Evolutionary conservation across 2,329 filamentous ascomycete genomes (phyloP).

Genomic region (Pleomassaria siparia): DNA sequence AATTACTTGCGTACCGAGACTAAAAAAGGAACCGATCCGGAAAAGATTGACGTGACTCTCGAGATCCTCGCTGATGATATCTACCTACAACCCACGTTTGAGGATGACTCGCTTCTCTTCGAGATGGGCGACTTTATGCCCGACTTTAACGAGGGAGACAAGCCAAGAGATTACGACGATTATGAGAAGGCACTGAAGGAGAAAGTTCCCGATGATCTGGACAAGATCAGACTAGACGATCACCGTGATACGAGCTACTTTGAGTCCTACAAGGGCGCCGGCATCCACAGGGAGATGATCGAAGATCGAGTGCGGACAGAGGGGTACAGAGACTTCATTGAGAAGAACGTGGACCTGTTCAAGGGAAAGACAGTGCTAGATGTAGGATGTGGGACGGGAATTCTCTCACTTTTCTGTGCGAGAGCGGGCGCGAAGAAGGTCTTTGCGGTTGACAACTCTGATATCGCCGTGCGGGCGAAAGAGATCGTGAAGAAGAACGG

Average conservation of each 20-base stretch:
- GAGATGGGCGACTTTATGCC: conserved; percentile 74
- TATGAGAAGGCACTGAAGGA: conserved; percentile 45
- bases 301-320: conserved; percentile 88
- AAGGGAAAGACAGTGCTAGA: conserved; percentile 84
- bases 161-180: conserved; percentile 35
- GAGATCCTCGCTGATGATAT: conserved; percentile 70
- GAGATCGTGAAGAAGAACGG: conserved; percentile 84
- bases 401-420: conserved; percentile 92
- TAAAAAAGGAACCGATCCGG: conserved; percentile 43
- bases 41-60: conserved; percentile 58
- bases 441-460: conserved; percentile 88
- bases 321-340: conserved; percentile 92
- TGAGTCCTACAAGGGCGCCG: conserved; percentile 63
- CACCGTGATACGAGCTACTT: conserved; percentile 64
- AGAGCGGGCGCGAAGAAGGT: conserved; percentile 84
- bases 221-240: conserved; percentile 29
- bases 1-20: conserved; percentile 53
- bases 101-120: conserved; percentile 88
- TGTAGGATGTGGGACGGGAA: conserved; percentile 81
- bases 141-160: conserved; percentile 19
- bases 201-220: conserved; percentile 38
- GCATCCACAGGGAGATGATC: conserved; percentile 95
- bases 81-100: conserved; percentile 79
- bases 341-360: conserved; percentile 86
- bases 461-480: conserved; percentile 82